Conservation (phyloP, 495 filamentous ascomycete genomes). For the Lasiosphaeris hirsuta region DNA sequence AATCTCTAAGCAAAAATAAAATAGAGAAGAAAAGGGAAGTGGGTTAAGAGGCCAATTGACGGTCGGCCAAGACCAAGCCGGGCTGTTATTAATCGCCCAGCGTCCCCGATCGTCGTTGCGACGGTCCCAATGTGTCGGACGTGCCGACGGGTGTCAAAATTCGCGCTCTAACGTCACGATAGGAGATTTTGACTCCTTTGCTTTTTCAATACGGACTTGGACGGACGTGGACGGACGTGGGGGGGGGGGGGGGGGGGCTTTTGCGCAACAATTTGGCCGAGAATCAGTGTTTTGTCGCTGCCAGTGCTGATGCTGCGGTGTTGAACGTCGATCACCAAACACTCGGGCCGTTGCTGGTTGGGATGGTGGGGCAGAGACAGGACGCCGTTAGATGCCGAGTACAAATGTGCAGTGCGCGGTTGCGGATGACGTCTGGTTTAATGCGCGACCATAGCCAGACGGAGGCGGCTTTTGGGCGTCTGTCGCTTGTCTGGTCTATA, state of each 20-base stretch:
- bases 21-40: no score
- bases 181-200: not conserved
- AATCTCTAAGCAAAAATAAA: not conserved
- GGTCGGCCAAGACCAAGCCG: no score
- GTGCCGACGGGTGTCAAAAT: not conserved
- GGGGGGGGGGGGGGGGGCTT: no score
- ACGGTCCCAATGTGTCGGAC: not conserved
- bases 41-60: no score
- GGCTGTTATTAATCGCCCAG: no score
- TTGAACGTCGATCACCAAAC: not conserved
- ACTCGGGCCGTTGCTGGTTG: slow-evolving; percentile 9
- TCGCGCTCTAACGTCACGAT: slow-evolving; percentile 4
- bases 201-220: not conserved
- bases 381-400: not conserved
- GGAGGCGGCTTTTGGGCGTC: not conserved
- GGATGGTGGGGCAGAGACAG: no score
- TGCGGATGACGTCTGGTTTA: not conserved
- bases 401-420: not conserved
- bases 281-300: not conserved
- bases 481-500: slow-evolving; percentile 3
- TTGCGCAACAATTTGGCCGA: slow-evolving; percentile 2
- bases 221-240: no score
- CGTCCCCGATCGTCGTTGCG: not conserved
- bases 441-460: not conserved
- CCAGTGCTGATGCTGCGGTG: no score